phyloP scores from a whole-genome alignment of 108 stramenopile genomes.

The Seminavis robusta region DNA sequence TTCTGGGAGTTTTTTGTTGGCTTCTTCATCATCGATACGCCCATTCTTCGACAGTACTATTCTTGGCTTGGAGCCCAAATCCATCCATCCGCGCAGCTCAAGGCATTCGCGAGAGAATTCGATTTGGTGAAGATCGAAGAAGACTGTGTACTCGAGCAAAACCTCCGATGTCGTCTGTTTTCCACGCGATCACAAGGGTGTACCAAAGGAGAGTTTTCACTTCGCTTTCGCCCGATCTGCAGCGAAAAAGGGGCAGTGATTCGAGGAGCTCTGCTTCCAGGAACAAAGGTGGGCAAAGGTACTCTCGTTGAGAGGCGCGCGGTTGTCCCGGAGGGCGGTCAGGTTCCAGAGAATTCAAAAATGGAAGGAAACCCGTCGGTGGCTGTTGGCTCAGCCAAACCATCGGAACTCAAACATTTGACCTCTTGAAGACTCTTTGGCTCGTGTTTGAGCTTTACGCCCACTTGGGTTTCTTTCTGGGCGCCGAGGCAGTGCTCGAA shows the following conservation, averaged over 20 bases:
- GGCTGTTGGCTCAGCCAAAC: too few species aligned
- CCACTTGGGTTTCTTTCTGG: background rate
- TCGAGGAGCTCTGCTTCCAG: background rate
- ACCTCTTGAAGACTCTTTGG: slow-evolving; percentile 2
- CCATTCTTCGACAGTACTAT: slow-evolving; percentile 1
- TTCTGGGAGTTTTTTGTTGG: slow-evolving; percentile 2
- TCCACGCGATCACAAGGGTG: too few species aligned
- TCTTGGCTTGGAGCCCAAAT: slow-evolving; percentile 5
- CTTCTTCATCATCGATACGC: slow-evolving; percentile 7
- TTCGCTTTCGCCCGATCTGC: background rate
- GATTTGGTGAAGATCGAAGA: slow-evolving; percentile 4
- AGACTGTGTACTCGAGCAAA: background rate
- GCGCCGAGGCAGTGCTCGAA: background rate
- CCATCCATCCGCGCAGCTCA: background rate
- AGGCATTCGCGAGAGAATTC: slow-evolving; percentile 6
- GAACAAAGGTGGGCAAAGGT: background rate
- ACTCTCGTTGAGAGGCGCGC: background rate
- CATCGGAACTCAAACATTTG: too few species aligned
- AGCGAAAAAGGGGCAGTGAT: background rate
- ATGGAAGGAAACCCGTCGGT: slow-evolving; percentile 8
- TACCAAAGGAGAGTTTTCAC: too few species aligned
- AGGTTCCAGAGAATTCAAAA: background rate
- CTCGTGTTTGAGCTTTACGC: slow-evolving; percentile 10
- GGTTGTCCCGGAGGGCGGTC: slow-evolving; percentile 5
- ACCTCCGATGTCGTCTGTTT: background rate